Evolutionary conservation across 2,329 filamentous ascomycete species (phyloP).

Genomic region (Rhynchosporium secalis): DNA sequence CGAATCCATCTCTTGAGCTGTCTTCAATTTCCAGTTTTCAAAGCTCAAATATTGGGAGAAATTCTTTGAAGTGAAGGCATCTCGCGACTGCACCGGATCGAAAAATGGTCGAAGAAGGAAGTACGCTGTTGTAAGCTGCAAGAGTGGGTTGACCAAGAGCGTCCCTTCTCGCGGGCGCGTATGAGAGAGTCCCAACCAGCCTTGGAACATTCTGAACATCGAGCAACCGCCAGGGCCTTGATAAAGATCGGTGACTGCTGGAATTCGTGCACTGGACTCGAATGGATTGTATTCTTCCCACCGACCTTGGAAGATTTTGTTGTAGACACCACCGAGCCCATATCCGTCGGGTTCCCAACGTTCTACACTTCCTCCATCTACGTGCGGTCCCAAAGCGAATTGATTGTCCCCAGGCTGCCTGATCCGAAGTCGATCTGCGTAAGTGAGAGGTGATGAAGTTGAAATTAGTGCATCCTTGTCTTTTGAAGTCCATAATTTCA

Average conservation of each 20-base stretch:
- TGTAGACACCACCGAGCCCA: constrained; percentile 67
- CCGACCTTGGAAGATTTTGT: constrained; percentile 66
- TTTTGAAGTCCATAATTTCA: constrained; percentile 58
- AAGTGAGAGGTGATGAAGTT: constrained; percentile 58
- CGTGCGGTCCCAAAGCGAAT: constrained; percentile 72
- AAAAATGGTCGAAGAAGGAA: constrained; percentile 85
- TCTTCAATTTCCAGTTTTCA: constrained; percentile 61
- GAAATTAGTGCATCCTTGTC: constrained; percentile 46
- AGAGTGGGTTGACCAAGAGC: constrained; percentile 75
- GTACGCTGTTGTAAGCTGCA: constrained; percentile 76
- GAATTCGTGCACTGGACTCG: constrained; percentile 69
- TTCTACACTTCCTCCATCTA: constrained; percentile 73
- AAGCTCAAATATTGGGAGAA: constrained; percentile 47
- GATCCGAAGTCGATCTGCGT: constrained; percentile 67
- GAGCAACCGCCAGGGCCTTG: constrained; percentile 78
- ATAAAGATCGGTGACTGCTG: constrained; percentile 73
- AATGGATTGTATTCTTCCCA: constrained; percentile 86
- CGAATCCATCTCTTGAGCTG: constrained; percentile 47
- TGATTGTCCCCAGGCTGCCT: constrained; percentile 67
- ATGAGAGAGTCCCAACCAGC: constrained; percentile 80
- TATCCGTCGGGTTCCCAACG: constrained; percentile 73
- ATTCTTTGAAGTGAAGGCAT: neutral
- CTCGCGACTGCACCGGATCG: constrained; percentile 36
- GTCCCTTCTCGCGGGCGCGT: constrained; percentile 76
- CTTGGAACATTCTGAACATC: constrained; percentile 87